Percentiles rank a stretch among this genome's conserved stretches.
Conservation (phyloP, 768 basidiomycete genomes). For the Boletus barrowsii region DNA sequence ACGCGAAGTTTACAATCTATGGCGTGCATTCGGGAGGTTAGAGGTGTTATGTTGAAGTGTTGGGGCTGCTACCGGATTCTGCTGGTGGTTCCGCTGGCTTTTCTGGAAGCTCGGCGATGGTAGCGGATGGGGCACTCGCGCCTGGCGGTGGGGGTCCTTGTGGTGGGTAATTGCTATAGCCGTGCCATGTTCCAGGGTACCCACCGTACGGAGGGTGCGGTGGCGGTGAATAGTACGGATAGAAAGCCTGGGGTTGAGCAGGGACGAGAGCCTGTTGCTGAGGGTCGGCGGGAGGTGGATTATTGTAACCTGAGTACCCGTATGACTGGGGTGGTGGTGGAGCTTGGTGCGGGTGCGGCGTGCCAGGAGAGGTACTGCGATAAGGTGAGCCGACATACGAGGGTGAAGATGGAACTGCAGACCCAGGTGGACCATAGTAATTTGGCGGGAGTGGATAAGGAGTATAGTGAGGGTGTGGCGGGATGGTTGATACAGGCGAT, state of each 20-base stretch:
- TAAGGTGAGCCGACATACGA: conserved; percentile 15
- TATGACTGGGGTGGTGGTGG: conserved; percentile 21
- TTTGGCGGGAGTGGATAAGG: conserved; percentile 32
- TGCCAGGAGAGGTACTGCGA: conserved; percentile 18
- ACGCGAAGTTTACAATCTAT: conserved; percentile 28
- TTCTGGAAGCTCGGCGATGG: conserved; percentile 21
- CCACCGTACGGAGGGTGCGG: conserved; percentile 30
- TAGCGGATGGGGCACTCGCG: conserved; percentile 8
- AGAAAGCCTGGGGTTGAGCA: conserved; percentile 24
- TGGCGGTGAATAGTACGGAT: conserved; percentile 32
- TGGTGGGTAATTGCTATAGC: conserved; percentile 33
- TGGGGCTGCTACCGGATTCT: conserved; percentile 17
- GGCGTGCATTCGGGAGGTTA: background rate
- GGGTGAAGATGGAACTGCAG: conserved; percentile 1
- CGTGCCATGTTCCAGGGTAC: conserved; percentile 28
- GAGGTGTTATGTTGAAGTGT: conserved; percentile 19
- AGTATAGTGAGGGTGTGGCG: conserved; percentile 30
- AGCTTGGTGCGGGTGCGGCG: conserved; percentile 23
- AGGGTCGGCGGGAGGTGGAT: conserved; percentile 20
- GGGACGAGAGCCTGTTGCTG: conserved; percentile 25
- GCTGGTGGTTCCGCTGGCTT: conserved; percentile 24
- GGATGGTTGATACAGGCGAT: conserved; percentile 20
- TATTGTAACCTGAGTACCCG: conserved; percentile 23
- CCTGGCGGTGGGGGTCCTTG: conserved; percentile 21
- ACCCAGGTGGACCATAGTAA: conserved; percentile 34